Evolutionary conservation across 345 rosid genomes (phyloP).

Genomic region (Gossypioides kirkii): DNA sequence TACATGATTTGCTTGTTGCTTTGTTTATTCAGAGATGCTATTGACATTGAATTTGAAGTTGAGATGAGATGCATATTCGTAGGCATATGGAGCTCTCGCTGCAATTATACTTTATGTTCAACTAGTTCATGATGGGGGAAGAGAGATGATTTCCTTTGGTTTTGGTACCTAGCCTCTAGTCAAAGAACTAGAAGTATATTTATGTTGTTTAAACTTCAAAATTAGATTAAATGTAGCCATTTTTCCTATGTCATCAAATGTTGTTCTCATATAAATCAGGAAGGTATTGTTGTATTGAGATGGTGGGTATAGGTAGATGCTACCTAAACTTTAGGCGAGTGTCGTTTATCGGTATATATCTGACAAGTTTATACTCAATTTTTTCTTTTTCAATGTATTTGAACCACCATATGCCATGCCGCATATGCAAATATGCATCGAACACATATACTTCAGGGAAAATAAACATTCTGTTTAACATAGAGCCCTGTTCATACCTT

Average conservation of each 20-base stretch:
- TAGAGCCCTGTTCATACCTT: background rate
- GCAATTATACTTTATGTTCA: background rate
- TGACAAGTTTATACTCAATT: background rate
- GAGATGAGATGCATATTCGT: background rate
- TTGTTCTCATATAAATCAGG: background rate
- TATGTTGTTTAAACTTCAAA: background rate
- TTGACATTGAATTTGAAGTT: background rate
- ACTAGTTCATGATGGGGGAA: background rate
- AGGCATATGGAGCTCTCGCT: background rate
- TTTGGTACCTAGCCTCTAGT: background rate
- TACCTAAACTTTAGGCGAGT: background rate
- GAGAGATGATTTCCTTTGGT: background rate
- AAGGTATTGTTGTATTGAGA: background rate
- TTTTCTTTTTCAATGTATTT: background rate
- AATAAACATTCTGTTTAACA: background rate
- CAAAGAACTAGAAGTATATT: background rate
- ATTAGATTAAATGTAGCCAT: background rate
- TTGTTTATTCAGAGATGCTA: background rate
- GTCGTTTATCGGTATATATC: background rate
- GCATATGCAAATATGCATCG: background rate
- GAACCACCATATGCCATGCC: background rate
- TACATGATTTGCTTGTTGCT: slow-evolving; percentile 13
- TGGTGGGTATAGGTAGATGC: background rate
- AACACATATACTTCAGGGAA: background rate
- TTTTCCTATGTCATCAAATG: background rate